A percentile compares a stretch with the other conserved stretches of the same genome.
phyloP scores from a whole-genome alignment of 495 filamentous ascomycete genomes.

The Beverwykella pulmonaria region DNA sequence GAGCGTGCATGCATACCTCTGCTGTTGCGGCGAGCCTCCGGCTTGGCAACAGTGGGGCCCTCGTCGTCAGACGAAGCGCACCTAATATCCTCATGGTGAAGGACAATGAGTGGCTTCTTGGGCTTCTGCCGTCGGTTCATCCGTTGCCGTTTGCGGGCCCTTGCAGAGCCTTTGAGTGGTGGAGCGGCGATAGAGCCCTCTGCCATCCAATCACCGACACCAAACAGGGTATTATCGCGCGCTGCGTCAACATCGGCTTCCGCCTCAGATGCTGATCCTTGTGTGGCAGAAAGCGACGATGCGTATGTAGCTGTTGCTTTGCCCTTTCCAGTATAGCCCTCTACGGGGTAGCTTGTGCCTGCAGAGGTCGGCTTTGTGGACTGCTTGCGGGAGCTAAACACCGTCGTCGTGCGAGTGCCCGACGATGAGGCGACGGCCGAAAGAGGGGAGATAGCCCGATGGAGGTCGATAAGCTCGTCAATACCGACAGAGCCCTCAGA shows the following conservation, averaged over 20 bases:
- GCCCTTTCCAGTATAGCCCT: slow-evolving; percentile 17
- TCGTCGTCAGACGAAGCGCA: slow-evolving; percentile 5
- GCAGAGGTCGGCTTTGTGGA: slow-evolving; percentile 28
- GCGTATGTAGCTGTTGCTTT: slow-evolving; percentile 10
- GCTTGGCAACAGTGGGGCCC: not conserved
- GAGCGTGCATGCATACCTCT: slow-evolving; percentile 10
- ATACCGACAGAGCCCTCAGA: slow-evolving; percentile 8
- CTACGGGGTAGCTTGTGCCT: slow-evolving; percentile 19
- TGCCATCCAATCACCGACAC: slow-evolving; percentile 13
- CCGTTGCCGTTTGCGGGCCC: not conserved
- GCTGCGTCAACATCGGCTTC: slow-evolving; percentile 15
- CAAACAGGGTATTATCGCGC: slow-evolving; percentile 8
- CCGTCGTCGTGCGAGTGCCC: not conserved
- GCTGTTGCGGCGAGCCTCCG: not conserved
- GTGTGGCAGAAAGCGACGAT: slow-evolving; percentile 27
- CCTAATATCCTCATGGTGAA: slow-evolving; percentile 1
- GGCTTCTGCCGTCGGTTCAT: slow-evolving; percentile 2
- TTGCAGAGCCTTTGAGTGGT: slow-evolving; percentile 5
- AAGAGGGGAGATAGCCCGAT: slow-evolving; percentile 2
- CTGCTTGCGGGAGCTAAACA: slow-evolving; percentile 18
- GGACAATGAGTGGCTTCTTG: slow-evolving; percentile 24
- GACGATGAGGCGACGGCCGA: slow-evolving; percentile 3
- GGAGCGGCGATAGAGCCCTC: not conserved
- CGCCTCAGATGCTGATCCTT: slow-evolving; percentile 18
- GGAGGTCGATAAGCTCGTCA: slow-evolving; percentile 12